Base-by-base conservation (phyloP, 2,329 filamentous ascomycete genomes). In the Calonectria montana region DNA sequence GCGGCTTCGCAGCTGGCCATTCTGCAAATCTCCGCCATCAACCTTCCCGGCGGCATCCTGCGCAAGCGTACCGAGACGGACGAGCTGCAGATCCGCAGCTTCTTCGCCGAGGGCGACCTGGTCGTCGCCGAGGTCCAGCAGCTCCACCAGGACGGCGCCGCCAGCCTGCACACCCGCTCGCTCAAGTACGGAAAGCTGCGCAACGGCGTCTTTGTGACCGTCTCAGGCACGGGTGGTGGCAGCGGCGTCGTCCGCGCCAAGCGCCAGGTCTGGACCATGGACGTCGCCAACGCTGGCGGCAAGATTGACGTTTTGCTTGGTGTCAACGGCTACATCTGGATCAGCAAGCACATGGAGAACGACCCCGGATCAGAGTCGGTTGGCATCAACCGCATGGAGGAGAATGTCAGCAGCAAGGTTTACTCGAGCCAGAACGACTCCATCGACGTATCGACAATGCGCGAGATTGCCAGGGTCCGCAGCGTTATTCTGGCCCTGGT, bases 301-400 rank as follows among this genome's bases (percentile, higher is more conserved):
- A 92, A 91, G 74, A 90, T 99, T 31, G 94, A 98, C 81, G 91
- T 98, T 9, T 90, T 98, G 65, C 87, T 99, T 1, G 97, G 97
- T 2, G 97, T 99, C 45, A 99, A 99, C 80, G 97, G 97, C 1
- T 98, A 97, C 82, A 95, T 98, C 70, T 99, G 95, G 94, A 96
- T 98, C 80, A 92, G 93, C 83, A 96, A 94, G 85, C 95, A 97
- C 78, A 86, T 93, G 9, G 92, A 94, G 76, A 89, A 88, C 41
- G 88, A 88, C n/a, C 83, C 84, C 6, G 81, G 83, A 47, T 80
- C 83, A 45, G 85, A 88, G 50, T 85, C 86, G n/a, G 82, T 83
- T n/a, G 85, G 84, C 16, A 94, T 98, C 79, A 97, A 95, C 65
- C 90, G 94, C 75, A 89, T 98, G 82, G 97, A 98, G 82, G 97